These are phyloP conservation scores for Spencermartinsiella ligniputridi DNA, from an alignment of 1,139 yeast genomes.

Conservation along the genomic window DNA sequence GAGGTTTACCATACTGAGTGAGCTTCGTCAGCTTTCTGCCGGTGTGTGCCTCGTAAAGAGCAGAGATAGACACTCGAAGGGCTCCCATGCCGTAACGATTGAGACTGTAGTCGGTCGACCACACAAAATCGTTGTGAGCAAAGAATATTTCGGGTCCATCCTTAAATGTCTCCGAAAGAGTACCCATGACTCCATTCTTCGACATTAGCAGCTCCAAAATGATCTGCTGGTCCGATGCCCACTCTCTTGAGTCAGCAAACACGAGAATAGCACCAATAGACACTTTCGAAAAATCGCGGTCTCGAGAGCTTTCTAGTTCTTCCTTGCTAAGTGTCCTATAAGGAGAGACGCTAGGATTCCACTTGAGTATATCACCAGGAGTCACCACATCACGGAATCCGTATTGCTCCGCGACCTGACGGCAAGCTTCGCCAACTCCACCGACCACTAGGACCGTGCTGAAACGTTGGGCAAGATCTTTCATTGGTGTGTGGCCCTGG, in stretches of 20 bases:
- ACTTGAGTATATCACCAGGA: conserved; percentile 73
- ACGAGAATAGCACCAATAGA: conserved; percentile 68
- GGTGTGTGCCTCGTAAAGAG: conserved; percentile 73
- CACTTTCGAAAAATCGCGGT: conserved; percentile 60
- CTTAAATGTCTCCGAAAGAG: conserved; percentile 59
- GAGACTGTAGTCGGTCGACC: conserved; percentile 81
- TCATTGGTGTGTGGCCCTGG: conserved; percentile 90
- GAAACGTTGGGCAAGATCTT: conserved; percentile 60
- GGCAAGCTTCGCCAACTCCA: conserved; percentile 78
- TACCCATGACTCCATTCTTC: conserved; percentile 78
- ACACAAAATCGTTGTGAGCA: conserved; percentile 83
- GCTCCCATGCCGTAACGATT: conserved; percentile 91
- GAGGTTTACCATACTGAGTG: conserved; percentile 80
- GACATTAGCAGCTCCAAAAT: conserved; percentile 71
- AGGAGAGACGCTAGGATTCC: conserved; percentile 84
- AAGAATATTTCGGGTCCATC: conserved; percentile 80
- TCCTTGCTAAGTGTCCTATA: conserved; percentile 72
- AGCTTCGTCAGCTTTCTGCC: conserved; percentile 66
- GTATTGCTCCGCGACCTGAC: conserved; percentile 71
- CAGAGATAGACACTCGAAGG: conserved; percentile 77
- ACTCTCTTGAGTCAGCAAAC: conserved; percentile 78
- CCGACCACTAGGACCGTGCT: conserved; percentile 78
- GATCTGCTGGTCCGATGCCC: conserved; percentile 90
- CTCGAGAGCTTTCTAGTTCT: conserved; percentile 51
- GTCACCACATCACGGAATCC: conserved; percentile 74